phyloP scores from a whole-genome alignment of 441 rosid species.

The Bocquillonia castaneifolia region DNA sequence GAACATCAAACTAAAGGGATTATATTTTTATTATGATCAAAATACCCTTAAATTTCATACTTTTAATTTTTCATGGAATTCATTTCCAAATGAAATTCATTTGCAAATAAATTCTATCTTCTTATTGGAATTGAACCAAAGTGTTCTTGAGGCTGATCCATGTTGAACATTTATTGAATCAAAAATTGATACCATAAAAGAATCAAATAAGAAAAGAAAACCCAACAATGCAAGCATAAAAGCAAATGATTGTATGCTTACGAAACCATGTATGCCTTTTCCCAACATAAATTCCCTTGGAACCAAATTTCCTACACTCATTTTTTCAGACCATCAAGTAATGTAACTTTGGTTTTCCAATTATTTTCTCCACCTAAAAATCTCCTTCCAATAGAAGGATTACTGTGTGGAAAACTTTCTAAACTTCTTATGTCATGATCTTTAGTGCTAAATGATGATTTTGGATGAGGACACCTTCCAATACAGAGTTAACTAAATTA shows the following conservation, averaged over 20 bases:
- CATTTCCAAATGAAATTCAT: too few relatives aligned
- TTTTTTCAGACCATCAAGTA: conserved; percentile 46
- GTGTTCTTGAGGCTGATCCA: conserved; percentile 34
- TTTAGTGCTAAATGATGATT: conserved; percentile 27
- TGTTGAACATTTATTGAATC: conserved; percentile 38
- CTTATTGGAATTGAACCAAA: too few relatives aligned
- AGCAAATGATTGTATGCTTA: conserved; percentile 43
- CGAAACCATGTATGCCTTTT: conserved; percentile 52
- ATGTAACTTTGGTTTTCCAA: conserved; percentile 34
- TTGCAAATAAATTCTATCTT: too few relatives aligned
- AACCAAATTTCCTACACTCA: conserved; percentile 39
- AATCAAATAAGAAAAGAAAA: conserved; percentile 56
- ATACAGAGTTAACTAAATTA: too few relatives aligned
- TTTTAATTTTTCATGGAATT: too few relatives aligned
- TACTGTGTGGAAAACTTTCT: conserved; percentile 39
- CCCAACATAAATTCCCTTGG: conserved; percentile 41
- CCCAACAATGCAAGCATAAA: conserved; percentile 42
- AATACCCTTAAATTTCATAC: too few relatives aligned
- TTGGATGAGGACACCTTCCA: conserved; percentile 36
- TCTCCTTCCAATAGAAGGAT: conserved; percentile 58
- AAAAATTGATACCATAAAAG: conserved; percentile 58
- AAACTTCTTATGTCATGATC: conserved; percentile 33
- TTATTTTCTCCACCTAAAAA: conserved; percentile 37
- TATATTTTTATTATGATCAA: too few relatives aligned
- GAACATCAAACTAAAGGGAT: too few relatives aligned